These are phyloP conservation scores for Arthrinium phaeospermum DNA, from an alignment of 2,329 filamentous ascomycete species.

Conservation along the genomic window DNA sequence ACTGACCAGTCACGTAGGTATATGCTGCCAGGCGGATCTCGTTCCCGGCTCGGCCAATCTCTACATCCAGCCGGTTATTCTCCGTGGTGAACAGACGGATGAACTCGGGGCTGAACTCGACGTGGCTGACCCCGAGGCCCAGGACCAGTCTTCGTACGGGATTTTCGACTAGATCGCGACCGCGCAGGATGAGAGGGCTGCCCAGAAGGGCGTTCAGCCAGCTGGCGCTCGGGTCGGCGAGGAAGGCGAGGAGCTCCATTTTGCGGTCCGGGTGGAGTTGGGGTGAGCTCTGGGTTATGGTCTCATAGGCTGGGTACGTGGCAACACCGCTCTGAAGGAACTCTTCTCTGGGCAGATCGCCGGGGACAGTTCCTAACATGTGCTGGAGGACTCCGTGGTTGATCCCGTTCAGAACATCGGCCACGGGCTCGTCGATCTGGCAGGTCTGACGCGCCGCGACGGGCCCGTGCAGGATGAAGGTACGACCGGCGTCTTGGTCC, in stretches of 20 bases:
- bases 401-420: constrained; percentile 36
- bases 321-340: constrained; percentile 59
- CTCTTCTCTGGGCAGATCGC: constrained; percentile 64
- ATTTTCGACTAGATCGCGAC: constrained; percentile 21
- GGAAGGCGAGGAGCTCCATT: constrained; percentile 38
- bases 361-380: constrained; percentile 23
- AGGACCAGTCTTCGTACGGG: constrained; percentile 23
- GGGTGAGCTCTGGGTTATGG: neutral
- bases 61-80: constrained; percentile 60
- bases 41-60: constrained; percentile 73
- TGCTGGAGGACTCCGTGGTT: constrained; percentile 27
- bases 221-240: neutral
- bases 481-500: constrained; percentile 39
- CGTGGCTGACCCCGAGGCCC: constrained; percentile 23
- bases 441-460: constrained; percentile 37
- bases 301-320: neutral
- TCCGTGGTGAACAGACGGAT: constrained; percentile 48
- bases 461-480: constrained; percentile 44
- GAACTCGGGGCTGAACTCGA: constrained; percentile 25
- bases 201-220: constrained; percentile 24
- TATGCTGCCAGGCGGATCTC: constrained; percentile 86
- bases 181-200: constrained; percentile 20
- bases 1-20: constrained; percentile 85
- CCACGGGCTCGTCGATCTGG: constrained; percentile 32
- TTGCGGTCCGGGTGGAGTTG: constrained; percentile 40